phyloP scores from a whole-genome alignment of 768 basidiomycete species.

The Russula lepida region DNA sequence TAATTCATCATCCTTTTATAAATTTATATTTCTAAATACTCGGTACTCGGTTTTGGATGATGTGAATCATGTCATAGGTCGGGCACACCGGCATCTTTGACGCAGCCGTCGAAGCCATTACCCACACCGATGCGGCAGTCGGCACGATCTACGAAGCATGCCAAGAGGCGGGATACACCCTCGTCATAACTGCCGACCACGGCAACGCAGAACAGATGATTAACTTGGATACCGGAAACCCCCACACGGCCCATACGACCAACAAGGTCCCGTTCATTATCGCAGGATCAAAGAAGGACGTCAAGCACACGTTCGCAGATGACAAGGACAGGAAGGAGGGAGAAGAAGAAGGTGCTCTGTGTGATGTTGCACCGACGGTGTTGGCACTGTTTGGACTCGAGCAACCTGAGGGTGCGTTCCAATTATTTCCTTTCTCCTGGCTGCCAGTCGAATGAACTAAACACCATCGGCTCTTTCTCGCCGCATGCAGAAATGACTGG shows the following conservation, averaged over 20 bases:
- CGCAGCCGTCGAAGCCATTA: slow-evolving; percentile 82
- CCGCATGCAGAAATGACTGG: slow-evolving; percentile 43
- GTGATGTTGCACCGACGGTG: slow-evolving; percentile 87
- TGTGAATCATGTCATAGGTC: slow-evolving; percentile 38
- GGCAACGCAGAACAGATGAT: slow-evolving; percentile 96
- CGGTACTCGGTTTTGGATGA: background rate
- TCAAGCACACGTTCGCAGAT: slow-evolving; percentile 39
- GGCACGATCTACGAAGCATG: slow-evolving; percentile 82
- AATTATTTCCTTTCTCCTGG: background rate
- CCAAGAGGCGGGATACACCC: slow-evolving; percentile 74
- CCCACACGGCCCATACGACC: slow-evolving; percentile 88
- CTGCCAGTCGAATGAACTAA: background rate
- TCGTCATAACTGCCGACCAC: slow-evolving; percentile 87
- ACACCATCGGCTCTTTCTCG: background rate
- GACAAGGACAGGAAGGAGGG: slow-evolving; percentile 43
- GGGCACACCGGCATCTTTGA: slow-evolving; percentile 91
- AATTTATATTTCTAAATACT: background rate
- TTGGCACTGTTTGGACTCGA: slow-evolving; percentile 68
- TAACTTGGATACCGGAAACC: slow-evolving; percentile 71
- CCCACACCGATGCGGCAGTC: slow-evolving; percentile 83
- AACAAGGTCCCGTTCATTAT: slow-evolving; percentile 90
- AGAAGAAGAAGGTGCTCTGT: slow-evolving; percentile 67
- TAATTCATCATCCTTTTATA: background rate
- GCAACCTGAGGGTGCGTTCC: slow-evolving; percentile 54
- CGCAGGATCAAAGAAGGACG: slow-evolving; percentile 40